phyloP scores from a whole-genome alignment of 2,329 filamentous ascomycete genomes.

The Cytospora paraplurivora region DNA sequence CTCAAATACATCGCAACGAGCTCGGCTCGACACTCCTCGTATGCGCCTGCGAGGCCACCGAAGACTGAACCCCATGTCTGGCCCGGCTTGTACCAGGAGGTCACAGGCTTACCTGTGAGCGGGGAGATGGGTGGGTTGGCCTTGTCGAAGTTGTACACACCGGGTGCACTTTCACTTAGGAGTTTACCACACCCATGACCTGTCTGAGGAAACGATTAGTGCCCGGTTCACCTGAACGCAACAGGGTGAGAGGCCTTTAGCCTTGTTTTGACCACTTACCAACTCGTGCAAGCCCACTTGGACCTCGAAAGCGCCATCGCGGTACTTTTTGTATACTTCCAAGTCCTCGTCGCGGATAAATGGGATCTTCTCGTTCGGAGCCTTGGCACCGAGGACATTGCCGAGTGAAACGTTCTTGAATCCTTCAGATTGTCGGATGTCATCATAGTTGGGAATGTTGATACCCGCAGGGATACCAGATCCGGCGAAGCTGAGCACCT shows the following conservation, averaged over 20 bases:
- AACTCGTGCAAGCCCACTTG: constrained; percentile 95
- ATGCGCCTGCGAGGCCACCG: constrained; percentile 80
- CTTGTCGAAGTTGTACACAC: constrained; percentile 85
- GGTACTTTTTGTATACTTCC: constrained; percentile 76
- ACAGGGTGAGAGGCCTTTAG: neutral
- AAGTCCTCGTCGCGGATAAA: constrained; percentile 83
- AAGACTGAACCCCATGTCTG: constrained; percentile 96
- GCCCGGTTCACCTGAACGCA: neutral
- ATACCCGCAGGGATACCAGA: constrained; percentile 70
- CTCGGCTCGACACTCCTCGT: constrained; percentile 94
- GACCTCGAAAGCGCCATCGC: constrained; percentile 88
- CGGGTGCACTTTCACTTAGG: constrained; percentile 82
- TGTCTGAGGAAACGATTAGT: constrained; percentile 21
- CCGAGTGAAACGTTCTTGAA: constrained; percentile 95
- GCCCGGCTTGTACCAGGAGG: constrained; percentile 89
- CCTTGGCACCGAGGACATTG: constrained; percentile 89
- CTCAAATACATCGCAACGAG: constrained; percentile 87
- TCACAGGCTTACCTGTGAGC: constrained; percentile 73
- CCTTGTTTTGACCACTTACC: constrained; percentile 33
- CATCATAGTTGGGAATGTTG: constrained; percentile 72
- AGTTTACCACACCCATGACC: constrained; percentile 94
- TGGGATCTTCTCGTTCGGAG: constrained; percentile 87
- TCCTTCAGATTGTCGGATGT: constrained; percentile 78
- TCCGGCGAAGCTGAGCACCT: constrained; percentile 80
- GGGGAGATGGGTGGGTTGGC: constrained; percentile 81